These are phyloP conservation scores for Nemania sp. DNA, from an alignment of 2,329 filamentous ascomycete genomes.

Conservation along the genomic window DNA sequence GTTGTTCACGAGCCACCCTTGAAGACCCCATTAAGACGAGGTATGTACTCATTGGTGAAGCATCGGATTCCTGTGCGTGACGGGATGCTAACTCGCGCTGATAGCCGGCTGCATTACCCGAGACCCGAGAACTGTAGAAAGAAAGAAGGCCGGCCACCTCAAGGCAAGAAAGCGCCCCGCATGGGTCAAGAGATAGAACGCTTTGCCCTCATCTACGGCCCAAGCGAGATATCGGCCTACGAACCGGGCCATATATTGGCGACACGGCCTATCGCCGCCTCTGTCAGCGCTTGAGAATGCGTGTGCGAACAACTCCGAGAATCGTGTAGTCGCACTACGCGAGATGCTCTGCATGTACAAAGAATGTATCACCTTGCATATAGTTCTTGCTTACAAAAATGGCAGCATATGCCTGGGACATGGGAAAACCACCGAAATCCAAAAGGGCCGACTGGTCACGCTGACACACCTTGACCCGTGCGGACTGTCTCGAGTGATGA, in stretches of 20 bases:
- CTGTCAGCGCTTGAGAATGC: slow-evolving; percentile 3
- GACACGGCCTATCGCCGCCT: slow-evolving; percentile 2
- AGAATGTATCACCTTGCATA: slow-evolving; percentile 37
- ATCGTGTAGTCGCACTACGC: slow-evolving; percentile 17
- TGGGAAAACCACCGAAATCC: slow-evolving; percentile 1
- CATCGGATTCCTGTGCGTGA: slow-evolving; percentile 18
- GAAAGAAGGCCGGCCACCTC: slow-evolving; percentile 94
- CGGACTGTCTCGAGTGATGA: slow-evolving; percentile 14
- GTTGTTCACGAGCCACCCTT: slow-evolving; percentile 89
- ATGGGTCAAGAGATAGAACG: slow-evolving; percentile 82
- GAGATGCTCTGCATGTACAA: slow-evolving; percentile 29
- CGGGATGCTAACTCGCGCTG: slow-evolving; percentile 49
- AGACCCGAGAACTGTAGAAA: slow-evolving; percentile 89
- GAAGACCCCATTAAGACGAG: slow-evolving; percentile 84
- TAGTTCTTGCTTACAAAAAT: slow-evolving; percentile 6
- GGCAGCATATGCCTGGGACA: background rate
- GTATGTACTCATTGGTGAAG: slow-evolving; percentile 58
- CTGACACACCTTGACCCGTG: slow-evolving; percentile 7
- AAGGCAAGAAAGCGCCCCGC: slow-evolving; percentile 98
- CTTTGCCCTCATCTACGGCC: background rate
- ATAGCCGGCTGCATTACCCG: slow-evolving; percentile 90
- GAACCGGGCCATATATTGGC: slow-evolving; percentile 15
- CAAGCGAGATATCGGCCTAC: background rate
- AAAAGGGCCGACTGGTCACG: slow-evolving; percentile 8
- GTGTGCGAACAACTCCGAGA: slow-evolving; percentile 6